Evolutionary conservation across 108 stramenopile species (phyloP).

Genomic region (Fragilaria crotonensis): DNA sequence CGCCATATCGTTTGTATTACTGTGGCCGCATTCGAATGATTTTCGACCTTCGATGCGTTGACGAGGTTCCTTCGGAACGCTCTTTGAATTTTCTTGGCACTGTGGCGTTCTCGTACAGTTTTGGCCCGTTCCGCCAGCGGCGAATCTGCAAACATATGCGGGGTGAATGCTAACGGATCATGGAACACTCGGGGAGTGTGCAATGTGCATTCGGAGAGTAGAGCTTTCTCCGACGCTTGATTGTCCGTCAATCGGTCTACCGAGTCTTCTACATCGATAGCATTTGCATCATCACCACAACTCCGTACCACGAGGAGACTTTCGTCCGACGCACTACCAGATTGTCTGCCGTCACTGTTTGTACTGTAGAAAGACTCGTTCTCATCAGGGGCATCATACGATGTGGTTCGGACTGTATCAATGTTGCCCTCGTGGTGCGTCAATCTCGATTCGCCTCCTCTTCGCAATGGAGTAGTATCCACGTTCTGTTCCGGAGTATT

Average conservation of each 20-base stretch:
- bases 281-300: too few relatives aligned
- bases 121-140: not conserved
- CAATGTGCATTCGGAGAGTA: too few relatives aligned
- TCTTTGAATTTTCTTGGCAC: not conserved
- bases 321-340: too few relatives aligned
- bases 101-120: not conserved
- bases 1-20: not conserved
- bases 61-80: not conserved
- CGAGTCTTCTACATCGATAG: too few relatives aligned
- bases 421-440: not conserved
- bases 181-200: not conserved
- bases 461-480: not conserved
- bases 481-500: not conserved
- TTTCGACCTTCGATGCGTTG: not conserved
- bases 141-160: not conserved
- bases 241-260: too few relatives aligned
- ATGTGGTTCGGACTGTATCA: not conserved
- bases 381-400: too few relatives aligned
- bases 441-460: not conserved
- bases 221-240: too few relatives aligned
- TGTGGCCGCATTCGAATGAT: not conserved
- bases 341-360: too few relatives aligned
- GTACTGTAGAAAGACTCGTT: too few relatives aligned
- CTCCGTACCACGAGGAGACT: too few relatives aligned
- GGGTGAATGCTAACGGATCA: not conserved